Base-by-base conservation (phyloP, 768 basidiomycete species). In the Pleurotus eryngii region DNA sequence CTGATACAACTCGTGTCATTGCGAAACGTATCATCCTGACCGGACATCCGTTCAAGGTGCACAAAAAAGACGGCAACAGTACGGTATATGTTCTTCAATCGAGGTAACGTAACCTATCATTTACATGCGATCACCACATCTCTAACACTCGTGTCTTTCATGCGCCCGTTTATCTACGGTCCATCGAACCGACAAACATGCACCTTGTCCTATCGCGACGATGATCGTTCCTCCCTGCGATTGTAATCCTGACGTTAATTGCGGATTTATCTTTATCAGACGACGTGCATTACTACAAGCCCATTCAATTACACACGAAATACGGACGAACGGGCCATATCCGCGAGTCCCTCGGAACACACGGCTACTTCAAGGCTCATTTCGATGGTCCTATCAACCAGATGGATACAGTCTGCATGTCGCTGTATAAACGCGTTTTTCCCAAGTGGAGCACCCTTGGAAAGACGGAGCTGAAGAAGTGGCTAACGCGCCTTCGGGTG, bases 41-140 rank as follows among this genome's bases (percentile, higher is more conserved):
- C 2, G 96, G 96, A 0, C 95, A 97, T 72, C 96, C 96, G 1
- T 91, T 94, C 84, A 95, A 95, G 67, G 87, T 98, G 1, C 95
- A 98, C 80, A 93, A 94, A 69, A 69, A 95, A 93, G 77, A 93
- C 92, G 4, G 96, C 95, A 2, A 98, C 96, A 5, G 87, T 99
- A 64, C 87, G 96, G 56, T 98, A 98, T 77, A 92, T 99, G 92
- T 98, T 98, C 77, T 98, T 99, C 81, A 89, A 95, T 70, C 64
- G 86, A 40, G 89, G 89, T 90, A 62, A 59, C 15, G 42, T 27
- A 9, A 15, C 15, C 18, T 54, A 35, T 35, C 11, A 35, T 35
- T 35, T 8, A 8, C 30, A 9, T 35, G 30, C 30, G 30, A 35
- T 35, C 30, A 35, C 8, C 30, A 11, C 30, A 8, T 35, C 30